phyloP scores from a whole-genome alignment of 2,329 filamentous ascomycete species.

The Fusarium clavum region DNA sequence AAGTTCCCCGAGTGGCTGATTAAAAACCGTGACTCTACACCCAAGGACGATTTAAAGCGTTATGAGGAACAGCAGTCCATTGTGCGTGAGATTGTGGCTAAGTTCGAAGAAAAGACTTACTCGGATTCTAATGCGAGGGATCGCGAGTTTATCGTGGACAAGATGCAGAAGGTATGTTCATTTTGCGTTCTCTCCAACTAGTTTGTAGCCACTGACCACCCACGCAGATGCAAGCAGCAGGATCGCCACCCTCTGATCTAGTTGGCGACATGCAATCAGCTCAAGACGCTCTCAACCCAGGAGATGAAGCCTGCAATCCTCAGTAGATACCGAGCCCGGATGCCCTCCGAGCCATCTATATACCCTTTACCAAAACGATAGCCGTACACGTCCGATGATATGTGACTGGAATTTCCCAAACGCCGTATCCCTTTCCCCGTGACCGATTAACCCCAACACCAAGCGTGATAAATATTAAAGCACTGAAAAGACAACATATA shows the following conservation, averaged over 20 bases:
- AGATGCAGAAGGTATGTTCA: slow-evolving; percentile 89
- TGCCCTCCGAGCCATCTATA: slow-evolving; percentile 42
- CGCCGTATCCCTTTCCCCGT: slow-evolving; percentile 28
- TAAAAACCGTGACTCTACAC: slow-evolving; percentile 75
- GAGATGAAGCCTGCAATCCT: slow-evolving; percentile 71
- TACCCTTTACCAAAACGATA: slow-evolving; percentile 42
- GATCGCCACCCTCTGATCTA: slow-evolving; percentile 88
- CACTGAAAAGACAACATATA: neutral
- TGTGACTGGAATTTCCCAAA: slow-evolving; percentile 38
- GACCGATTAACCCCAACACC: slow-evolving; percentile 37
- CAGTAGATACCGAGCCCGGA: slow-evolving; percentile 59
- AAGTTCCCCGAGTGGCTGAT: slow-evolving; percentile 93
- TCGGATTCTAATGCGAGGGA: slow-evolving; percentile 84
- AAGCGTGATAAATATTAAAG: slow-evolving; percentile 27
- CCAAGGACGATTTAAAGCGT: slow-evolving; percentile 78
- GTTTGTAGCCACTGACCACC: slow-evolving; percentile 6
- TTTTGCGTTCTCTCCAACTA: neutral
- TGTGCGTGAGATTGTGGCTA: slow-evolving; percentile 86
- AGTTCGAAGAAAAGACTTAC: slow-evolving; percentile 87
- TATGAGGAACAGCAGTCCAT: slow-evolving; percentile 84
- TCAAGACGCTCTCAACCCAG: slow-evolving; percentile 74
- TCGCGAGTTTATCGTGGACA: slow-evolving; percentile 92
- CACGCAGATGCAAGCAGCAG: slow-evolving; percentile 91
- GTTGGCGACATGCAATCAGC: slow-evolving; percentile 90
- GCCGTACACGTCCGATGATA: slow-evolving; percentile 44